These are phyloP conservation scores for Lotmaria passim DNA, from an alignment of 208 protist genomes.

Conservation along the genomic window DNA sequence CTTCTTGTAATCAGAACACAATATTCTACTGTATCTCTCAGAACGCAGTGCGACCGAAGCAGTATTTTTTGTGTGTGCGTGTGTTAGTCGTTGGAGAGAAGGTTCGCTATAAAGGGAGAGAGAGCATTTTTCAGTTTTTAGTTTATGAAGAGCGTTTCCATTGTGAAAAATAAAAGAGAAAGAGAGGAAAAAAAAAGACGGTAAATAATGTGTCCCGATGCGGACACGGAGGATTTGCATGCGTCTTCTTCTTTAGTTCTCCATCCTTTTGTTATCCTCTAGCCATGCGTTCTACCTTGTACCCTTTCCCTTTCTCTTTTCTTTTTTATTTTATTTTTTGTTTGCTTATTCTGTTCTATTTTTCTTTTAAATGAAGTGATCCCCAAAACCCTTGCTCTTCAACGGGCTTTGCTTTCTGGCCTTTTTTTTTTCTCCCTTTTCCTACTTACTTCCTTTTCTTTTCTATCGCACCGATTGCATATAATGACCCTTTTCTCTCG, in stretches of 20 bases:
- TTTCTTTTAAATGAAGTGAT: not conserved
- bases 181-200: no score
- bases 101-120: no score
- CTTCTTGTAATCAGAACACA: no score
- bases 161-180: no score
- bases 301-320: slow-evolving; percentile 8
- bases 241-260: not conserved
- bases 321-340: not conserved
- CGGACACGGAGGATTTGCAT: no score
- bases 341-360: slow-evolving; percentile 1
- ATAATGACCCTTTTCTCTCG: slow-evolving; percentile 16
- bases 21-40: no score
- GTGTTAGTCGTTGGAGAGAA: no score
- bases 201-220: no score
- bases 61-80: no score
- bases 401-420: not conserved
- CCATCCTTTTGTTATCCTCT: slow-evolving; percentile 11
- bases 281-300: not conserved
- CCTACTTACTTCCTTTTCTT: not conserved
- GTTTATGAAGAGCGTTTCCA: no score
- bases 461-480: not conserved
- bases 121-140: no score
- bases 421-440: slow-evolving; percentile 8
- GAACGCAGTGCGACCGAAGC: no score
- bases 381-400: not conserved